A percentile compares a stretch with the other conserved stretches of the same genome.
Evolutionary conservation across 1,139 yeast species (phyloP).

Genomic region (Kodamaea arcana): DNA sequence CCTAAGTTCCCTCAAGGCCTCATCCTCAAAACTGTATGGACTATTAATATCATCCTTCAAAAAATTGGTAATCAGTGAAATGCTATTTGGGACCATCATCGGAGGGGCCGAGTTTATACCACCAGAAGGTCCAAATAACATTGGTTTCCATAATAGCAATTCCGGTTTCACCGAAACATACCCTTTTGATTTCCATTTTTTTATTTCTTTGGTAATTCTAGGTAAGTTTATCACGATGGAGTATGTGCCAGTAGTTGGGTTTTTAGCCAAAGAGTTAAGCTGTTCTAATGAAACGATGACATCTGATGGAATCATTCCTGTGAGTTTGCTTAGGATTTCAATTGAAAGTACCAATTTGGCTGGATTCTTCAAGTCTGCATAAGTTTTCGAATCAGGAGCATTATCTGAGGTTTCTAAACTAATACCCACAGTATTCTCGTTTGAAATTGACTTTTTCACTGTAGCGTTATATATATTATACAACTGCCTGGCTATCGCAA

Average conservation of each 20-base stretch:
- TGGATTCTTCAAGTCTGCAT: too few relatives aligned
- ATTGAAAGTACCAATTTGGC: conserved; percentile 38
- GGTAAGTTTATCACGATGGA: conserved; percentile 51
- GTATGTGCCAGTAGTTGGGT: conserved; percentile 41
- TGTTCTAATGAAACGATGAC: conserved; percentile 84
- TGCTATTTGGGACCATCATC: conserved; percentile 31
- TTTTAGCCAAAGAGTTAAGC: conserved; percentile 54
- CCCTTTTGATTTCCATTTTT: conserved; percentile 53
- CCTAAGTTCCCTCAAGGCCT: conserved; percentile 42
- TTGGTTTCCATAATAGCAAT: conserved; percentile 71
- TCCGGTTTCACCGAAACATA: conserved; percentile 51
- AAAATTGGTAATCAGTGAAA: conserved; percentile 52
- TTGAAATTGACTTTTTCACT: conserved; percentile 5
- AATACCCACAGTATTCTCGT: too few relatives aligned
- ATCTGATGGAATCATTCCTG: conserved; percentile 88
- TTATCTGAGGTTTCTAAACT: conserved; percentile 4
- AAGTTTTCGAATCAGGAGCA: not conserved
- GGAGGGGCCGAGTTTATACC: conserved; percentile 61
- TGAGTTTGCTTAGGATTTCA: conserved; percentile 55
- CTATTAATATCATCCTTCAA: conserved; percentile 63
- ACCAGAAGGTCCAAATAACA: conserved; percentile 79
- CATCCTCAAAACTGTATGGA: conserved; percentile 53
- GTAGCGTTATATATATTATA: conserved; percentile 27
- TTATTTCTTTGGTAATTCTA: conserved; percentile 41
- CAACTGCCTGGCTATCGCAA: conserved; percentile 49